Base-by-base conservation (phyloP, 192 early-diverging fungal genomes). In the Coemansia furcata region DNA sequence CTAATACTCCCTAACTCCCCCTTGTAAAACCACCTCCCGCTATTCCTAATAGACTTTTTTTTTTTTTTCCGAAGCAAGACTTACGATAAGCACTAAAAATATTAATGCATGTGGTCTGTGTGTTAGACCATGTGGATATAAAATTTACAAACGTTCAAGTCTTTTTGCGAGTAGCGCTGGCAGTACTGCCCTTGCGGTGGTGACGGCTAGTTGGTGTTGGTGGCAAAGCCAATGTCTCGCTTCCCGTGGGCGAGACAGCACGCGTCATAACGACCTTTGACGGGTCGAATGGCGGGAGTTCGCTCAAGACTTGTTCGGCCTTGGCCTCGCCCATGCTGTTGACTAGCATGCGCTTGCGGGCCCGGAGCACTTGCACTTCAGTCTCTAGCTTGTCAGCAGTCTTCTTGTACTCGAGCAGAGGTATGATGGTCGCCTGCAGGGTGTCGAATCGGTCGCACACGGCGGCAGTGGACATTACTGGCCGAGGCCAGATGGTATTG, bases 391-490 rank as follows among this genome's bases (percentile, higher is more conserved):
- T 93, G 71, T 98, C 95, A 1, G 86, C 88, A 7, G 85, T 81
- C 66, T 92, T 92, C 72, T 94, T 94, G 55, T 92, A 76, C 65
- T 98, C 96, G 57, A 95, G 73, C 67, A 96, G 70, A 26, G 77
- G 86, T 43, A 93, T 75, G 60, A 95, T 89, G 11, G 89, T 90
- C 46, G 84, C 80, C 61, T 90, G 88, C 55, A 98, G 74, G 49
- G 87, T 86, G 52, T 93, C 91, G 72, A 90, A 95, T 63, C 89
- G 89, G 29, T 88, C 85, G 74, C 91, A 92, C 21, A 97, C 89
- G 0, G 84, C 82, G 12, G 85, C 87, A 4, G 94, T 97, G 5
- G 91, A 89, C 90, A 97, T 94, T 7, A 86, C 73, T 1, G 95
- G 95, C n/a, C 88, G 87, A 12, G 84, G 83, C 80, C 80, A 82